phyloP scores from a whole-genome alignment of 306 rosid genomes.

The Glycine tomentella region DNA sequence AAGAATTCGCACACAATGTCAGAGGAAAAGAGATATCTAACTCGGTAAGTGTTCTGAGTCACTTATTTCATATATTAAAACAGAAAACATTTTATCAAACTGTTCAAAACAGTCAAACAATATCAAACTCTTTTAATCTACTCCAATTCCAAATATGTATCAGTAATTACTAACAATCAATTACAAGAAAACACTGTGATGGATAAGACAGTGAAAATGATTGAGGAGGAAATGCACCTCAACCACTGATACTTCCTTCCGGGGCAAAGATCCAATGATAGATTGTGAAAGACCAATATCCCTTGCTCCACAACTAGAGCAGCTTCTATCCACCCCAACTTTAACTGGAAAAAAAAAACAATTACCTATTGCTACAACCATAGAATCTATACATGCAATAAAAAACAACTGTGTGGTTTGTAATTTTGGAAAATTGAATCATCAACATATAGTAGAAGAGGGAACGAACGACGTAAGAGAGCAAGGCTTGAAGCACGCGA shows the following conservation, averaged over 20 bases:
- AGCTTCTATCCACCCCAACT: conserved; percentile 86
- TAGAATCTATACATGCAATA: not conserved
- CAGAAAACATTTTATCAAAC: conserved; percentile 2
- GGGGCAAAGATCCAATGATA: conserved; percentile 77
- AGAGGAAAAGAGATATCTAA: not conserved
- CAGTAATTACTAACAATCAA: too few species aligned
- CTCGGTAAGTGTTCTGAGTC: not conserved
- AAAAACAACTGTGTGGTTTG: not conserved
- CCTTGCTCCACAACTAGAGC: conserved; percentile 85
- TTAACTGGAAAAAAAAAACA: conserved; percentile 61
- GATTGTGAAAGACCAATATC: conserved; percentile 84
- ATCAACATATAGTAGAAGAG: too few species aligned
- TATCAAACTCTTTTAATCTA: too few species aligned
- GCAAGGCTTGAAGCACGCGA: conserved; percentile 78
- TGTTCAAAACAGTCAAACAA: too few species aligned
- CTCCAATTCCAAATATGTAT: too few species aligned
- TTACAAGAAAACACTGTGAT: too few species aligned
- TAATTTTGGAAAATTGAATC: not conserved
- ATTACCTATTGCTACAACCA: too few species aligned
- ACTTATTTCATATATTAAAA: conserved; percentile 15
- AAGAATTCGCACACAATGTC: not conserved
- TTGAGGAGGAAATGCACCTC: conserved; percentile 55
- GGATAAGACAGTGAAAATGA: too few species aligned
- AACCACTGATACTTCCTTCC: conserved; percentile 88
- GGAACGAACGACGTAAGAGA: conserved; percentile 74